Conservation (phyloP, 140 eudicot species). For the Oenanthe javanica region DNA sequence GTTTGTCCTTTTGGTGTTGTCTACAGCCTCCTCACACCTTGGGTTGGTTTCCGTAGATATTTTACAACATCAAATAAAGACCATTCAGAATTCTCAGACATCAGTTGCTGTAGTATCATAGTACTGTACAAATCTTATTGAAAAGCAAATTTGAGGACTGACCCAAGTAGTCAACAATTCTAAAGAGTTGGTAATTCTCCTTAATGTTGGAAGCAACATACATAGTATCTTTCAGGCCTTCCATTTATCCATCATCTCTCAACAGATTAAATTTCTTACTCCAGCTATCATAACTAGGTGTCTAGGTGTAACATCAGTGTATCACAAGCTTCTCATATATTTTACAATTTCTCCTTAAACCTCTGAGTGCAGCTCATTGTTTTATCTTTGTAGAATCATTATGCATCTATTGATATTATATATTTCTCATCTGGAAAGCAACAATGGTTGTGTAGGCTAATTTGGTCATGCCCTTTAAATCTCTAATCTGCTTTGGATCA, state of each 20-base stretch:
- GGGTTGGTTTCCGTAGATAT: background rate
- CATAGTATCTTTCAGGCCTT: background rate
- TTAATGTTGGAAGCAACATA: background rate
- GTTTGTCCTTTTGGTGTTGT: background rate
- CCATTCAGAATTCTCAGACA: background rate
- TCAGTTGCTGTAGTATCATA: background rate
- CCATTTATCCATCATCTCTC: background rate
- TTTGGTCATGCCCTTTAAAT: background rate
- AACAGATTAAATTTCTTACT: background rate
- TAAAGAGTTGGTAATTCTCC: background rate
- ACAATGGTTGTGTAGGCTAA: background rate
- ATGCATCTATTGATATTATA: background rate
- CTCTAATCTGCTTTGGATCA: background rate
- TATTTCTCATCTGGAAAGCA: too few relatives aligned
- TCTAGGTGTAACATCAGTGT: background rate
- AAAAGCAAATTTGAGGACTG: background rate
- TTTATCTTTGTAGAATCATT: background rate
- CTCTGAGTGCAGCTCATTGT: background rate
- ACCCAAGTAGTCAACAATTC: background rate
- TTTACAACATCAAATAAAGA: background rate
- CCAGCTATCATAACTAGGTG: background rate
- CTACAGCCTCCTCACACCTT: background rate
- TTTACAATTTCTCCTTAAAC: background rate
- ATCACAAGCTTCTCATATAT: background rate
- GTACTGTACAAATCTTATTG: background rate